Evolutionary conservation across 2,329 filamentous ascomycete genomes (phyloP), one percentile per base, ranked within the genome.

Genomic region (Colletotrichum sidae): DNA sequence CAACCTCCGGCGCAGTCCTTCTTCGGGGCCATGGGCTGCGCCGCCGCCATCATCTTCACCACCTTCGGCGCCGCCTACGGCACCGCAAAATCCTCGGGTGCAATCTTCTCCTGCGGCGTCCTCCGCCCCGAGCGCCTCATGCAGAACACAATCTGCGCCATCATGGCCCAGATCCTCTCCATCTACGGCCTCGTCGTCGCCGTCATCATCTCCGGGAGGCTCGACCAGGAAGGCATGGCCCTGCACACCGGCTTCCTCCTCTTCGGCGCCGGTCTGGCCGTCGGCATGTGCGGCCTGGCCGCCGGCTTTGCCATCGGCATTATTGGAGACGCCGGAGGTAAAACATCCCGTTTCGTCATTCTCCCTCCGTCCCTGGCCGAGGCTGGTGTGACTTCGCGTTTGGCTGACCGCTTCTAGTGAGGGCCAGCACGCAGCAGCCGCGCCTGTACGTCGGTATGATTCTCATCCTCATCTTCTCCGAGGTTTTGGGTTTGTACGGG

Each of bases 41-140:
- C 74, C 37, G 75, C 75, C 45, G 78, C 83, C 73, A 85, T 86
- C 65, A 78, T 84, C 72, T 82, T 86, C 76, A 83, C 82, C 70
- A 84, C 82, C 72, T 74, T 86, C 52, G 83, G 80, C 55, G 80
- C 80, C 55, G 75, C 79, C 54, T 82, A 82, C 69, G 80, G 80
- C 55, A 81, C 79, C 41, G 79, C 79, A 59, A 80, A 80, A 68
- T 80, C 79, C 51, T 70, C 77, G 51, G 74, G 76, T 41, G 80
- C 79, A 59, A 82, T 83, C 69, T 82, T 82, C 70, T 72, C 79
- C 33, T 74, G 75, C 34, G 80, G 80, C 60, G 73, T 83, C 70
- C 72, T 81, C 58, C 80, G 79, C 3, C 81, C 81, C 6, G 79
- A 81, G 4, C 76, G 77, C 55, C 71, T 83, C 61, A 79, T 81